Evolutionary conservation across 2,329 filamentous ascomycete genomes (phyloP).

Genomic region (Trichophyton equinum): DNA sequence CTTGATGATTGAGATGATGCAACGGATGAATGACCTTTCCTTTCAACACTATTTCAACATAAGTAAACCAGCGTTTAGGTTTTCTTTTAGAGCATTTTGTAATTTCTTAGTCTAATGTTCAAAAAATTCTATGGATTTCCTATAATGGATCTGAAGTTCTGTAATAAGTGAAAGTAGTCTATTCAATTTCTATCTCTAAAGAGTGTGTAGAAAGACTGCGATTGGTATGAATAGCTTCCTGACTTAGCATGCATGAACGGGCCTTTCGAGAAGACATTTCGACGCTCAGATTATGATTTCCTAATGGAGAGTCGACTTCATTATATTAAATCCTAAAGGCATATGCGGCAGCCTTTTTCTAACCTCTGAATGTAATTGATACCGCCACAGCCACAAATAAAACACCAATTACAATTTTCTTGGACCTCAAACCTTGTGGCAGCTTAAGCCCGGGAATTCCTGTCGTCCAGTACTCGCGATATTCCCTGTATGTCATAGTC

Average conservation of each 20-base stretch:
- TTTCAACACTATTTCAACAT: slow-evolving; percentile 4
- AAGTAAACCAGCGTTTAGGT: neutral
- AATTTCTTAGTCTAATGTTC: neutral
- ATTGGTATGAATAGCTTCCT: neutral
- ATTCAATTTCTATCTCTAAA: neutral
- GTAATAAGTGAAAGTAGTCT: neutral
- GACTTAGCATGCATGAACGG: neutral
- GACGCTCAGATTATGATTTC: neutral
- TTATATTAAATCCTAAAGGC: neutral
- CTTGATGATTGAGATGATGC: slow-evolving; percentile 5
- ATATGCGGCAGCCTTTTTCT: neutral
- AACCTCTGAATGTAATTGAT: neutral
- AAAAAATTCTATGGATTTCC: neutral
- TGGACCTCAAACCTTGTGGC: neutral
- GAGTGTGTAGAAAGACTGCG: neutral
- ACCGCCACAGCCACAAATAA: neutral
- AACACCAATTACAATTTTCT: neutral
- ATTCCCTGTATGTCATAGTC: neutral
- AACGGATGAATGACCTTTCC: slow-evolving; percentile 1
- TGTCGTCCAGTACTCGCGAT: neutral
- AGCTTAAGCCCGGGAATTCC: neutral
- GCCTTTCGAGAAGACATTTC: neutral
- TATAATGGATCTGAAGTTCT: neutral
- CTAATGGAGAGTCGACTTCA: neutral
- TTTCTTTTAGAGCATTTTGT: slow-evolving; percentile 1